Conservation (phyloP, 768 basidiomycete species). For the Auriscalpium vulgare region DNA sequence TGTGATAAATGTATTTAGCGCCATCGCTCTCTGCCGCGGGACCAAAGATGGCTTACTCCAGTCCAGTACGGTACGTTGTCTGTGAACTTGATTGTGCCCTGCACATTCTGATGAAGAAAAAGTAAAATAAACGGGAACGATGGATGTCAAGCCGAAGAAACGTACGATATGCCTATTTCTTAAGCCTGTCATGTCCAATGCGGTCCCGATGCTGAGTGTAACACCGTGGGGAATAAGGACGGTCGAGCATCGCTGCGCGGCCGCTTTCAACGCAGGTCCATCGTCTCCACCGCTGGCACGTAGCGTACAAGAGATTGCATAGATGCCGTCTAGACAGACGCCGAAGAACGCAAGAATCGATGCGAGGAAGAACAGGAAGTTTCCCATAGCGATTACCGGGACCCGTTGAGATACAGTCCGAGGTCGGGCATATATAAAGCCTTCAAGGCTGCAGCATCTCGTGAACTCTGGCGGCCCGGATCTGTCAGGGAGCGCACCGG, state of each 20-base stretch:
- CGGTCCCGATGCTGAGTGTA: slow-evolving; percentile 42
- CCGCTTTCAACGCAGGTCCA: slow-evolving; percentile 37
- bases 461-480: too few relatives aligned
- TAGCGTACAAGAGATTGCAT: too few relatives aligned
- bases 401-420: too few relatives aligned
- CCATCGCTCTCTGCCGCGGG: neutral
- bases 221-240: slow-evolving; percentile 37
- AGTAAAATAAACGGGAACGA: neutral
- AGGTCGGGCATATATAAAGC: too few relatives aligned
- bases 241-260: slow-evolving; percentile 31
- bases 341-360: too few relatives aligned
- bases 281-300: slow-evolving; percentile 42
- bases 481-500: too few relatives aligned
- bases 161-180: slow-evolving; percentile 42
- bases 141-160: neutral
- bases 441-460: too few relatives aligned
- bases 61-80: slow-evolving; percentile 48
- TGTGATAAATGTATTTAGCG: slow-evolving; percentile 11
- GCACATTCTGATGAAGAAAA: slow-evolving; percentile 28
- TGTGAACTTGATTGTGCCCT: slow-evolving; percentile 44
- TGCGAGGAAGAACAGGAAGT: too few relatives aligned
- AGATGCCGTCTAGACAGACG: too few relatives aligned
- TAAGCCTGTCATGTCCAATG: slow-evolving; percentile 47
- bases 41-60: slow-evolving; percentile 24
- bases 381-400: too few relatives aligned